Base-by-base conservation (phyloP, 2,329 filamentous ascomycete genomes). In the Penicillium sp. region DNA sequence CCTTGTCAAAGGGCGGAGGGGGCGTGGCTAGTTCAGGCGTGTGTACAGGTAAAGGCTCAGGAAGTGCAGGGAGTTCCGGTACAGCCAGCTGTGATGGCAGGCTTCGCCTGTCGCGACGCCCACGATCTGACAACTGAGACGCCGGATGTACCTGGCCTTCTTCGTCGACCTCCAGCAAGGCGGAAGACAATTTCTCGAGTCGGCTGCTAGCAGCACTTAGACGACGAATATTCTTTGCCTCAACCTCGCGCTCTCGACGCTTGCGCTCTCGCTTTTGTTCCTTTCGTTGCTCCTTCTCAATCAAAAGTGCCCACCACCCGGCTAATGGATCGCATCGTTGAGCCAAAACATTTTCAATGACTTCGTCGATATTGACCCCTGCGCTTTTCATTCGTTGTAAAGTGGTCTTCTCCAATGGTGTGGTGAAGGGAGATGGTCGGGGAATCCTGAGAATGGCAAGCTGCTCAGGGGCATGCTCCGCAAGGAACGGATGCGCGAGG, bases 281-380 rank as follows among this genome's bases (percentile, higher is more conserved):
- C 71, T 99, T 99, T 8, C 91, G 85, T 68, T 91, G 85, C 68
- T 99, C 94, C 70, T 97, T 99, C 67, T 97, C 94, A 9, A 97
- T 85, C 36, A 99, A 76, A 26, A 99, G 74, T 3, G 90, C 89
- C 94, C 94, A 99, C 94, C 94, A 99, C 6, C 94, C 94, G 46
- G 91, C 90, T 45, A 99, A 76, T 6, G 87, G 83, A 72, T 99
- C 93, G 67, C 94, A 97, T 59, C 90, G 83, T 69, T 96, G 90
- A 4, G 91, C 85, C 33, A 96, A 74, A 3, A 99, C 94, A 64
- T 94, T 95, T 69, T 97, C 93, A 58, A 97, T 93, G 7, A 99
- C 90, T 55, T 88, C 83, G 68, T 99, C 94, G 53, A 95, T 94
- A 65, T 97, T 89, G 23, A 97, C 91, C 0, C 94, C 94, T 5